Evolutionary conservation across 345 rosid genomes (phyloP), one percentile per base, ranked within the genome.

Genomic region (Salix caprea): DNA sequence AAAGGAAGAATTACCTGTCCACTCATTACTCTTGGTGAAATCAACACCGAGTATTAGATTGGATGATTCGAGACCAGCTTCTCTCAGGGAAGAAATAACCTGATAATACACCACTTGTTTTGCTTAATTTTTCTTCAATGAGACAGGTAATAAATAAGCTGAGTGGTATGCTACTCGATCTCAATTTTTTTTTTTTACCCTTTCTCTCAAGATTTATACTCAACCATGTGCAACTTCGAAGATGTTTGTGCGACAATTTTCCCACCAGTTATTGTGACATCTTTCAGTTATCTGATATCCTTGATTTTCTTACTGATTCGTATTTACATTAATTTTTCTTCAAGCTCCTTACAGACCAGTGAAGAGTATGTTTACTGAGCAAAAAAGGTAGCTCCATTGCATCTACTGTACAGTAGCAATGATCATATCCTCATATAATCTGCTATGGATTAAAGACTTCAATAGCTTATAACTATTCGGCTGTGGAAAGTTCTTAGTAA

Each of bases 11-110:
- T 79, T 79, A 91, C 93, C 96, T 84, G 91, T 81, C 91, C 91
- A 91, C 71, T 89, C 93, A 37, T 91, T 91, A 84, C 96, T 91
- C 82, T 91, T 89, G 61, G 96, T 91, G 87, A 89, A 91, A 85
- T 91, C 96, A 61, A 91, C 78, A 21, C 93, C 92, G 62, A 91
- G 89, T 78, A 91, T 88, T 74, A 91, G 74, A 74, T 91, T 91
- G 26, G 96, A 91, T 44, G 96, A 91, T 78, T 91, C 96, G 75
- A 91, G 96, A 68, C 96, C 96, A 74, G 96, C 87, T 28, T 88
- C 92, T 82, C 92, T 85, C 77, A 91, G 79, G 12, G 91, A 90
- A 67, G 81, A 66, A 79, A 87, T 89, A 69, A 89, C 96, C 96
- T 91, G 80, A 16, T 65, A 65, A 61, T 62, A 56, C 48, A 78